Conservation (phyloP, 805 yeast species). For the Candida multigemmis region DNA sequence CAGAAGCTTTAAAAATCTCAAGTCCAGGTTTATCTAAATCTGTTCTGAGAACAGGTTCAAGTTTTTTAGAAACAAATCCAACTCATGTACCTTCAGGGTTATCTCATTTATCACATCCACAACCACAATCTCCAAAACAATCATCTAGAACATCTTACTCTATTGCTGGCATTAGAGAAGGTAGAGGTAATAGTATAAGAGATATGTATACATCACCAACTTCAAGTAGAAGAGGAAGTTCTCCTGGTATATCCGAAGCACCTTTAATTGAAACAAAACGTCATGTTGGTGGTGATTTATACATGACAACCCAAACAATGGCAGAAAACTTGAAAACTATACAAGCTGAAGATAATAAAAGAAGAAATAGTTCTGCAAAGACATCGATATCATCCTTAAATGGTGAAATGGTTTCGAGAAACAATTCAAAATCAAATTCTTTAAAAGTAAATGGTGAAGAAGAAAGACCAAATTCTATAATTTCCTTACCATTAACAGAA, state of each 20-base stretch:
- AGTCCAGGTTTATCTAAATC: constrained; percentile 9
- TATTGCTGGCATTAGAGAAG: constrained; percentile 20
- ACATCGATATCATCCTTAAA: background rate
- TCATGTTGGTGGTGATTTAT: constrained; percentile 36
- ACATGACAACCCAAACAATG: constrained; percentile 30
- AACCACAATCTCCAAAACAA: constrained; percentile 1
- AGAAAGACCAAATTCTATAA: constrained; percentile 53
- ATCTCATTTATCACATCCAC: constrained; percentile 6
- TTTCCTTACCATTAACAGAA: constrained; percentile 59
- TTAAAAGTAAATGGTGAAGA: constrained; percentile 13
- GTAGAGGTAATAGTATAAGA: constrained; percentile 15
- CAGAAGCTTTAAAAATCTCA: constrained; percentile 23
- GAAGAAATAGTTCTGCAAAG: constrained; percentile 25
- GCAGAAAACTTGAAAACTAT: constrained; percentile 36
- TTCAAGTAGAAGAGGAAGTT: constrained; percentile 20
- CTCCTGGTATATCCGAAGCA: constrained; percentile 22
- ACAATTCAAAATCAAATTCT: constrained; percentile 12
- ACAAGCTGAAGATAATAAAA: constrained; percentile 30
- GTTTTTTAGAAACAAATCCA: constrained; percentile 2
- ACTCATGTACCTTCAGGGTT: constrained; percentile 11
- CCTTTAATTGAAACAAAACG: constrained; percentile 36
- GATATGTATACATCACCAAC: constrained; percentile 15
- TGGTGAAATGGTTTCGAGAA: background rate
- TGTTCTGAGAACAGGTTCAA: constrained; percentile 3
- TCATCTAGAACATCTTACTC: constrained; percentile 9